A percentile compares a stretch with the other conserved stretches of the same genome.
phyloP scores from a whole-genome alignment of 2,329 filamentous ascomycete species.

The Aureobasidium sp. region DNA sequence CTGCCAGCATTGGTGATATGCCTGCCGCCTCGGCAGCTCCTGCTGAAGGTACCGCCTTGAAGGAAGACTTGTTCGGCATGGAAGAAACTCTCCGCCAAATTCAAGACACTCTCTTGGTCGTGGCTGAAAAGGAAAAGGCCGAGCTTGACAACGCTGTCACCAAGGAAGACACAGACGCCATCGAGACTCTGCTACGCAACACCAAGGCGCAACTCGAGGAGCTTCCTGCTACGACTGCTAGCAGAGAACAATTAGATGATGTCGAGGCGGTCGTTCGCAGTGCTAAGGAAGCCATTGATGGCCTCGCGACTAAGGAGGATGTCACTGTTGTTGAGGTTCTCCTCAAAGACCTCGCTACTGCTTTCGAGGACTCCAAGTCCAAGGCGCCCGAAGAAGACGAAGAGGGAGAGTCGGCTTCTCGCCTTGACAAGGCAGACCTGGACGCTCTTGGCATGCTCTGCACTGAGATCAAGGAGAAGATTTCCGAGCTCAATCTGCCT shows the following conservation, averaged over 20 bases:
- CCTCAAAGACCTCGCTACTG: constrained; percentile 64
- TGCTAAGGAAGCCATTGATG: constrained; percentile 62
- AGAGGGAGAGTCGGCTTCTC: constrained; percentile 36
- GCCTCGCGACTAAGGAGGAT: constrained; percentile 65
- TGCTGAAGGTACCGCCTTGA: constrained; percentile 31
- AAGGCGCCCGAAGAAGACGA: constrained; percentile 28
- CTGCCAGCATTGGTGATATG: constrained; percentile 42
- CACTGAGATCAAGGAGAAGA: constrained; percentile 70
- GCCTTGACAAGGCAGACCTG: constrained; percentile 69
- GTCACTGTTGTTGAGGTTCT: constrained; percentile 67
- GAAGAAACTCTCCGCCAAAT: constrained; percentile 45
- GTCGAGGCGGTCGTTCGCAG: constrained; percentile 63
- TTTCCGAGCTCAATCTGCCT: constrained; percentile 64
- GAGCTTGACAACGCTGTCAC: constrained; percentile 47
- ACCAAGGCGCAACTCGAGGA: constrained; percentile 85
- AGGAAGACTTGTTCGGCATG: constrained; percentile 44
- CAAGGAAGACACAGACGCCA: constrained; percentile 80
- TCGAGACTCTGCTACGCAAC: constrained; percentile 82
- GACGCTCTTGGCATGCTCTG: constrained; percentile 71
- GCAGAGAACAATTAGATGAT: constrained; percentile 49
- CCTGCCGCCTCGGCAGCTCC: constrained; percentile 31
- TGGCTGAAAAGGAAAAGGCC: constrained; percentile 35
- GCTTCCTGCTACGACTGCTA: constrained; percentile 61
- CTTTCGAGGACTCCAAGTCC: constrained; percentile 58
- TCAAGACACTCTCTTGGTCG: constrained; percentile 48